These are phyloP conservation scores for Cladosporium sphaerospermum DNA, from an alignment of 2,329 filamentous ascomycete genomes.

Conservation along the genomic window DNA sequence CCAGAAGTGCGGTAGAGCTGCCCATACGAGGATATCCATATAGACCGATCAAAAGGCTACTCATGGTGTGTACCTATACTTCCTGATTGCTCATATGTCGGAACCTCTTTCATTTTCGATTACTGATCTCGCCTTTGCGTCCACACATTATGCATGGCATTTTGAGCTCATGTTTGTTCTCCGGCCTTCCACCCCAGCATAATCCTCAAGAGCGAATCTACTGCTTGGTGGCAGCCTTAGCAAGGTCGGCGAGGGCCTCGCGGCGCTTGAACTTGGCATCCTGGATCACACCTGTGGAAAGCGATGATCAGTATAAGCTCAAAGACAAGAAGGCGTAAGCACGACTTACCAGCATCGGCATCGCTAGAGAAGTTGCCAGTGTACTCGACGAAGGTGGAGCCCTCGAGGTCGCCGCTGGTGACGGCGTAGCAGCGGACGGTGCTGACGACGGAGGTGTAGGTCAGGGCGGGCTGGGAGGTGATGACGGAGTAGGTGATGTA, in stretches of 20 bases:
- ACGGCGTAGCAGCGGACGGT: conserved; percentile 60
- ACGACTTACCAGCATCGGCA: conserved; percentile 57
- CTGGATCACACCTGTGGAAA: conserved; percentile 56
- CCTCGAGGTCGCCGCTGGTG: conserved; percentile 59
- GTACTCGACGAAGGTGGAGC: conserved; percentile 64
- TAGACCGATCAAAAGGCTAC: no score
- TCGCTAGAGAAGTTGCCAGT: conserved; percentile 64
- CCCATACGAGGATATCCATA: no score
- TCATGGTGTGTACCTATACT: no score
- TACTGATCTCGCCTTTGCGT: neutral
- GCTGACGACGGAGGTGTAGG: conserved; percentile 60
- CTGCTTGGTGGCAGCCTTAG: conserved; percentile 35
- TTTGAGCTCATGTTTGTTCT: neutral
- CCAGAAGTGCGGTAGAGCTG: no score
- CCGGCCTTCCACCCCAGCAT: neutral
- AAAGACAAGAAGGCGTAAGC: no score
- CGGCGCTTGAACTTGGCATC: conserved; percentile 72
- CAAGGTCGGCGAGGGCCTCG: conserved; percentile 62
- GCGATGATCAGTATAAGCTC: conserved; percentile 8
- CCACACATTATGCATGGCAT: neutral
- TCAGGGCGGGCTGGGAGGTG: conserved; percentile 57
- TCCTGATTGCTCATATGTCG: neutral
- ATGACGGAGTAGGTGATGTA: conserved; percentile 71
- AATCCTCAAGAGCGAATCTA: conserved; percentile 7
- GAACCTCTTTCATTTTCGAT: neutral